Evolutionary conservation across 2,329 filamentous ascomycete species (phyloP).

Genomic region (Thermothelomyces thermophilus): DNA sequence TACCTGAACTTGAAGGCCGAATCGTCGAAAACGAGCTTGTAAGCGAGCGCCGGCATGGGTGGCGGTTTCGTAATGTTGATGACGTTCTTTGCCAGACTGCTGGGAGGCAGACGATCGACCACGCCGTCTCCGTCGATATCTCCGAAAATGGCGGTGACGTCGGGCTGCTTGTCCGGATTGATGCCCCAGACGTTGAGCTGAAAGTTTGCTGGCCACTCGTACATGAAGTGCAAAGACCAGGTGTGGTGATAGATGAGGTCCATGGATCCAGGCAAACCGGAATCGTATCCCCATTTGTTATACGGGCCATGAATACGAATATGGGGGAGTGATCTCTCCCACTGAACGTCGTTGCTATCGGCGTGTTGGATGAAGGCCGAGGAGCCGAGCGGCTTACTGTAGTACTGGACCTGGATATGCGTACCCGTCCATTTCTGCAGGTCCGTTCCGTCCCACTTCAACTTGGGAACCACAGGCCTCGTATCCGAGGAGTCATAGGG

Average conservation of each 20-base stretch:
- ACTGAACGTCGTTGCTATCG: constrained; percentile 37
- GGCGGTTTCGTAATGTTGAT: constrained; percentile 54
- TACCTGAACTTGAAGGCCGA: constrained; percentile 45
- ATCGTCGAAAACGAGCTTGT: constrained; percentile 50
- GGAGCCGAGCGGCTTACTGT: constrained; percentile 51
- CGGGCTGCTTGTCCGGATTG: constrained; percentile 55
- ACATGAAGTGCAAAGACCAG: constrained; percentile 56
- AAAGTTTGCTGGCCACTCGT: constrained; percentile 55
- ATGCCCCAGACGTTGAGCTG: constrained; percentile 63
- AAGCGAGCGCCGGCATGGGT: constrained; percentile 48
- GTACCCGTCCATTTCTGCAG: constrained; percentile 54
- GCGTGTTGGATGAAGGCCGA: constrained; percentile 55
- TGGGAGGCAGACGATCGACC: constrained; percentile 55
- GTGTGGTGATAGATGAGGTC: constrained; percentile 39
- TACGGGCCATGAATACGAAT: constrained; percentile 56
- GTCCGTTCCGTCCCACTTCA: constrained; percentile 51
- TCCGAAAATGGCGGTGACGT: constrained; percentile 52
- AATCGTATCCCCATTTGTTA: constrained; percentile 59
- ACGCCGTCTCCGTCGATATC: constrained; percentile 56
- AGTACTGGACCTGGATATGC: constrained; percentile 59
- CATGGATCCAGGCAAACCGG: constrained; percentile 49
- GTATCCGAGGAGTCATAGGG: neutral
- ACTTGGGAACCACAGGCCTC: constrained; percentile 32
- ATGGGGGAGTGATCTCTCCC: constrained; percentile 51
- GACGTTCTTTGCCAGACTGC: constrained; percentile 46